Evolutionary conservation across 495 filamentous ascomycete genomes (phyloP).

Genomic region (Platismatia glauca): DNA sequence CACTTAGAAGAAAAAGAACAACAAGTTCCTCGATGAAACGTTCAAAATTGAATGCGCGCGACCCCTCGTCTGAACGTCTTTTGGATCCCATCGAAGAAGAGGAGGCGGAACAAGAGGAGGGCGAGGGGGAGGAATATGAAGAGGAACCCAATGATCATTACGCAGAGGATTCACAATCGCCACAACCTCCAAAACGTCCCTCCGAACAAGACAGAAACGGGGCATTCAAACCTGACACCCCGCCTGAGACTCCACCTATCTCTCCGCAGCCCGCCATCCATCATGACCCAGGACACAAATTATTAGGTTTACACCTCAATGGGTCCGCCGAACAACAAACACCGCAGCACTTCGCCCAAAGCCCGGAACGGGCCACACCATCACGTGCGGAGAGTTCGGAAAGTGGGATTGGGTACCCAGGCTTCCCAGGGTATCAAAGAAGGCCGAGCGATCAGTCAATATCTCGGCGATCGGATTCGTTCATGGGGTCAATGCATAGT

Average conservation of each 20-base stretch:
- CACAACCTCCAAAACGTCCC: background rate
- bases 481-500: slow-evolving; percentile 19
- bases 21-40: background rate
- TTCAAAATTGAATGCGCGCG: background rate
- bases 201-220: background rate
- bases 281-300: background rate
- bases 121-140: background rate
- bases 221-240: background rate
- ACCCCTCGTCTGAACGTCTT: background rate
- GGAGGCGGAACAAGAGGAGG: background rate
- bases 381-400: background rate
- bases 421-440: background rate
- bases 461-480: slow-evolving; percentile 22
- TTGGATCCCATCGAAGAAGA: slow-evolving; percentile 7
- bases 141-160: background rate
- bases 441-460: slow-evolving; percentile 13
- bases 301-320: background rate
- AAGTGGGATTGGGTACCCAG: background rate
- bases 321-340: background rate
- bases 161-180: background rate
- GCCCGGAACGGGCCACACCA: background rate
- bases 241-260: background rate
- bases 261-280: background rate
- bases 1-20: background rate
- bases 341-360: background rate